Evolutionary conservation across 2,329 filamentous ascomycete genomes (phyloP).

Genomic region (Aureobasidium leucospermi): DNA sequence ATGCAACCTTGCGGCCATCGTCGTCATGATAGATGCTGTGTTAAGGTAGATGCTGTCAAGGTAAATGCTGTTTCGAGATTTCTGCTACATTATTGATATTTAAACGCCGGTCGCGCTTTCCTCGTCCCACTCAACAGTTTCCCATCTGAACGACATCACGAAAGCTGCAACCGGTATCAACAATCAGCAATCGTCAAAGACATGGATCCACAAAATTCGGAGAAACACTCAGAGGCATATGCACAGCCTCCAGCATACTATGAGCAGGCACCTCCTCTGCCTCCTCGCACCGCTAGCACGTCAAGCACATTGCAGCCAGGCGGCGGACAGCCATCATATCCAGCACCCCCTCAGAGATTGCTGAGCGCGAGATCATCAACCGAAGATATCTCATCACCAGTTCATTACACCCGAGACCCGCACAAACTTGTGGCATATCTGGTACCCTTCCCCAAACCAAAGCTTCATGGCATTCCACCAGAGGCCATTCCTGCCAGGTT

Average conservation of each 20-base stretch:
- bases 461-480: slow-evolving; percentile 26
- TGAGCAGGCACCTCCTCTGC: neutral
- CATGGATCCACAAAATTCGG: neutral
- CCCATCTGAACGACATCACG: neutral
- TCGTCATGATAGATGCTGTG: neutral
- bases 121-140: neutral
- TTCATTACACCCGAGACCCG: slow-evolving; percentile 36
- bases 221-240: neutral
- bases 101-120: neutral
- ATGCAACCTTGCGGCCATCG: neutral
- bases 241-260: neutral
- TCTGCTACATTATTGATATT: neutral
- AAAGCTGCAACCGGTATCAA: neutral
- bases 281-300: neutral
- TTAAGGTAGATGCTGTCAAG: neutral
- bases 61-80: neutral
- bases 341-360: neutral
- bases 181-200: neutral
- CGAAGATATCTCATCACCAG: slow-evolving; percentile 25
- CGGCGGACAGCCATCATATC: neutral
- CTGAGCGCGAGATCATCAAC: neutral
- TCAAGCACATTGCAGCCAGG: neutral
- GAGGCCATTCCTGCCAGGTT: slow-evolving; percentile 34
- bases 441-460: slow-evolving; percentile 38
- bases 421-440: slow-evolving; percentile 38